A percentile compares a stretch with the other conserved stretches of the same genome.
These are phyloP conservation scores for Glycine tomentella DNA, from an alignment of 306 rosid genomes.

Conservation along the genomic window DNA sequence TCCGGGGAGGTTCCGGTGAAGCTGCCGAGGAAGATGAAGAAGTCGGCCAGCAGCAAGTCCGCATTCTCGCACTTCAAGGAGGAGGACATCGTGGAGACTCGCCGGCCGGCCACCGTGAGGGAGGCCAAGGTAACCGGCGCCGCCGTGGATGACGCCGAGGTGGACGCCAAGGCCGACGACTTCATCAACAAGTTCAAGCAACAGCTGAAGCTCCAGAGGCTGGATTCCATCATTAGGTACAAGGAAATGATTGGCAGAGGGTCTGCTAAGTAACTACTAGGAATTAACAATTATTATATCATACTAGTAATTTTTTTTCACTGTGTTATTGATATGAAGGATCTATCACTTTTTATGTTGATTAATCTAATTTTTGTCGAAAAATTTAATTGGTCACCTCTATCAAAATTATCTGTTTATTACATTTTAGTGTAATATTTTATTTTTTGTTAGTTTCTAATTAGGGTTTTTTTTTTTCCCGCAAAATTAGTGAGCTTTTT, in stretches of 20 bases:
- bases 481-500: neutral
- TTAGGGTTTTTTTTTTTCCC: neutral
- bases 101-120: constrained; percentile 73
- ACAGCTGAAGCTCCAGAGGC: constrained; percentile 82
- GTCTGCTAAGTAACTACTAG: neutral
- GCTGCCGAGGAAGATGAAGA: constrained; percentile 80
- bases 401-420: too few relatives aligned
- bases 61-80: constrained; percentile 69
- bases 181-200: constrained; percentile 90
- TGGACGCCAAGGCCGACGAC: constrained; percentile 84
- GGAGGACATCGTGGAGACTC: constrained; percentile 66
- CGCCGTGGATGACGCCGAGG: constrained; percentile 61
- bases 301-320: too few relatives aligned
- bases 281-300: neutral
- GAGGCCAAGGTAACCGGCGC: constrained; percentile 46
- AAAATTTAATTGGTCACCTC: too few relatives aligned
- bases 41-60: constrained; percentile 78
- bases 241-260: constrained; percentile 65
- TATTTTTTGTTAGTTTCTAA: constrained; percentile 37
- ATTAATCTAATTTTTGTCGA: too few relatives aligned
- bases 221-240: constrained; percentile 69
- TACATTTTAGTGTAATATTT: neutral
- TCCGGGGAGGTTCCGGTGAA: constrained; percentile 66
- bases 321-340: too few relatives aligned
- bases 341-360: too few relatives aligned